Evolutionary conservation across 306 rosid species (phyloP).

Genomic region (Potentilla sterilis): DNA sequence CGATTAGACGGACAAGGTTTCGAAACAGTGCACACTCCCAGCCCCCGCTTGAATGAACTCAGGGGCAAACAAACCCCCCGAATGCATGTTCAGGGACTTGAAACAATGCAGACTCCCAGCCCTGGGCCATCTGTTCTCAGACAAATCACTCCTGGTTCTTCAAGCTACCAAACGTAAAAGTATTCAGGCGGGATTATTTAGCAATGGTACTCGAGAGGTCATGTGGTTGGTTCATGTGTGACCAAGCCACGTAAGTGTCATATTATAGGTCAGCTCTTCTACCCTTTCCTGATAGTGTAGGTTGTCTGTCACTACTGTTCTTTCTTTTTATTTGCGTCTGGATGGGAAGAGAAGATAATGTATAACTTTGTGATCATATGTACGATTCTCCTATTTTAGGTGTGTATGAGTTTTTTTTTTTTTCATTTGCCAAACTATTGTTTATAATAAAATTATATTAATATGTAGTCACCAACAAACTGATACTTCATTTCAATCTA

Average conservation of each 20-base stretch:
- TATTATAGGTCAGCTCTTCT: constrained; percentile 27
- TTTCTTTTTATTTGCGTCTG: constrained; percentile 6
- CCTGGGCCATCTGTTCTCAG: constrained; percentile 46
- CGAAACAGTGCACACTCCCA: constrained; percentile 38
- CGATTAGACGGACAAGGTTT: constrained; percentile 32
- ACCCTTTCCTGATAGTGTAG: constrained; percentile 10
- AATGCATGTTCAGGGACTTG: constrained; percentile 33
- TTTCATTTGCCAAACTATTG: no score
- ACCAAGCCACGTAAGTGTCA: constrained; percentile 1
- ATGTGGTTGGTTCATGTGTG: constrained; percentile 27
- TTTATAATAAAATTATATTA: no score
- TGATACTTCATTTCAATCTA: no score
- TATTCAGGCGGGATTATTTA: constrained; percentile 25
- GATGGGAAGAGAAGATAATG: constrained; percentile 38
- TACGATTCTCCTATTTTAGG: background rate
- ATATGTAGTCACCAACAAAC: no score
- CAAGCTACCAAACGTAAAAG: constrained; percentile 28
- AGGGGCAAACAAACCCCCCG: constrained; percentile 53
- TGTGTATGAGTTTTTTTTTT: no score
- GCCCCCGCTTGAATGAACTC: constrained; percentile 50
- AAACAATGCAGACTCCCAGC: constrained; percentile 42
- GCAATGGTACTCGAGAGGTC: constrained; percentile 62
- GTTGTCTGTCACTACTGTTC: constrained; percentile 28
- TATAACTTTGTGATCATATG: constrained; percentile 21
- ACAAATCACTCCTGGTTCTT: constrained; percentile 37